Conservation (phyloP, 2,329 filamentous ascomycete genomes). For the Dendrostoma leiphaemia region DNA sequence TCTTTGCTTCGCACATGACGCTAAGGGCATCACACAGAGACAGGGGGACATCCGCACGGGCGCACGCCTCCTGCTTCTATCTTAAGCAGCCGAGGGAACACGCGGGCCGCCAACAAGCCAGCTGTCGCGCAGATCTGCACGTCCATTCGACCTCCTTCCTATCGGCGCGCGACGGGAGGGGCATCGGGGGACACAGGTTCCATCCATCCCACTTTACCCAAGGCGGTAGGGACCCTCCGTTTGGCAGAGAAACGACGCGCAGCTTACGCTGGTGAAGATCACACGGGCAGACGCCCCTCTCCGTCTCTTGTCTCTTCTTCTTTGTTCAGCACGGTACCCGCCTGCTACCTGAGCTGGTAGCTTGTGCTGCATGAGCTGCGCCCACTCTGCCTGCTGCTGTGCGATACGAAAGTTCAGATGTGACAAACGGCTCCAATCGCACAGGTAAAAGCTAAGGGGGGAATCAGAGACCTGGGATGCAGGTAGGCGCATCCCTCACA, state of each 20-base stretch:
- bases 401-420: no score
- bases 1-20: neutral
- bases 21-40: neutral
- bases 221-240: no score
- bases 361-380: no score
- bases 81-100: neutral
- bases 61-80: neutral
- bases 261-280: no score
- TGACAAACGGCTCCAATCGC: neutral
- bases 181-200: neutral
- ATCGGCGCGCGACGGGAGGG: neutral
- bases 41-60: neutral
- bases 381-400: neutral
- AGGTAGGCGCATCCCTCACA: conserved; percentile 25
- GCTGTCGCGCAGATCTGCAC: neutral
- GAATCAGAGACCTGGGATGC: conserved; percentile 20
- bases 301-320: no score
- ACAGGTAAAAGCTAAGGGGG: conserved; percentile 9
- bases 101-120: neutral
- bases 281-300: no score
- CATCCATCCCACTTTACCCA: neutral
- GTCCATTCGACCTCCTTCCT: neutral
- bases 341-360: no score
- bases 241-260: no score
- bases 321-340: no score